These are phyloP conservation scores for Scheffersomyces titani DNA, from an alignment of 1,139 yeast species.

Conservation along the genomic window DNA sequence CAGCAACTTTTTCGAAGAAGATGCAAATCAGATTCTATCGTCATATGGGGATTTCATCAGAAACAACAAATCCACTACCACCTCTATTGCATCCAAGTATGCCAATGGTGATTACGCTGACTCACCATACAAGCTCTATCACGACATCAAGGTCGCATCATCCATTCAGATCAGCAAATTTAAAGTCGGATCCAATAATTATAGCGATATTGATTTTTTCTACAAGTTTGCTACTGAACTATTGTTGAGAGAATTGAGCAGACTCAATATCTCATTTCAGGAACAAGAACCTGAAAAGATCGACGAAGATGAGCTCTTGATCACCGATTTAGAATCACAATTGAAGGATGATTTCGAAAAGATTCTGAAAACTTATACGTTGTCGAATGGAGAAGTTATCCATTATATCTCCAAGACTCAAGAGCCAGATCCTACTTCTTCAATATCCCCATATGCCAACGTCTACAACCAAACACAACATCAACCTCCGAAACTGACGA, in stretches of 20 bases:
- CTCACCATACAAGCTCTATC: constrained; percentile 58
- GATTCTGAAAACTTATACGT: constrained; percentile 60
- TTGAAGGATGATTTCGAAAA: constrained; percentile 60
- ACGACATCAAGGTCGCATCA: constrained; percentile 71
- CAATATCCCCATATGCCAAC: constrained; percentile 17
- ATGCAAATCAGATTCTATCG: constrained; percentile 41
- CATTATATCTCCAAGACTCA: constrained; percentile 39
- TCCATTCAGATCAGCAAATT: constrained; percentile 49
- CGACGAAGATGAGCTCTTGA: constrained; percentile 5
- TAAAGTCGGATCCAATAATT: constrained; percentile 58
- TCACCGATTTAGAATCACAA: constrained; percentile 32
- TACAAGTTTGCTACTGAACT: constrained; percentile 72
- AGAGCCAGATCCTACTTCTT: constrained; percentile 20
- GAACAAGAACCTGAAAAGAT: constrained; percentile 5
- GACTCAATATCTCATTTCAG: constrained; percentile 31
- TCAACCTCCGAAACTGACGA: constrained; percentile 27
- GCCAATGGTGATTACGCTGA: constrained; percentile 32
- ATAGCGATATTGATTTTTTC: constrained; percentile 63
- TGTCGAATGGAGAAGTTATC: constrained; percentile 64
- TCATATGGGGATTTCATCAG: constrained; percentile 40
- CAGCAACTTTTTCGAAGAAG: constrained; percentile 43
- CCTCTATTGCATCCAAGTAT: constrained; percentile 23
- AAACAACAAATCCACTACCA: constrained; percentile 20
- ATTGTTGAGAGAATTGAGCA: constrained; percentile 67
- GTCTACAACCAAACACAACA: constrained; percentile 19